These are phyloP conservation scores for Penicillium nucicola DNA, from an alignment of 495 filamentous ascomycete genomes.

Conservation along the genomic window DNA sequence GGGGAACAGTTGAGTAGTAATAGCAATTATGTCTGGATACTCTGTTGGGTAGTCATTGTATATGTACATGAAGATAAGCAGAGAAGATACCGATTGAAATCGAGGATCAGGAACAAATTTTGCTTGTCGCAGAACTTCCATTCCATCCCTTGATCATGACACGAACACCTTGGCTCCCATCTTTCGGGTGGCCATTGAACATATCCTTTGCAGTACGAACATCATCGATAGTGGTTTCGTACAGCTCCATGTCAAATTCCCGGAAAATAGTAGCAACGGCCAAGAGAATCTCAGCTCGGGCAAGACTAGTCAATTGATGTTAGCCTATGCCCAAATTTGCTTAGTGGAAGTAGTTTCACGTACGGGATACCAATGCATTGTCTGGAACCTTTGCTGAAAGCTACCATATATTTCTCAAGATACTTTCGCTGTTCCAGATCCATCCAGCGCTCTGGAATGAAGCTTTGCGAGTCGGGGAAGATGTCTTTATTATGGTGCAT, in stretches of 20 bases:
- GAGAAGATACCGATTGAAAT: too few species aligned
- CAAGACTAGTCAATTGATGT: constrained; percentile 21
- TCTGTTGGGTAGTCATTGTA: too few species aligned
- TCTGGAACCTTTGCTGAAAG: constrained; percentile 47
- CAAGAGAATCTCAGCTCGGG: constrained; percentile 33
- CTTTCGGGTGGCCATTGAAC: constrained; percentile 12
- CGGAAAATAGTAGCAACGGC: constrained; percentile 23
- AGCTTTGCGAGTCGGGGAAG: constrained; percentile 39
- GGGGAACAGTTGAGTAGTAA: too few species aligned
- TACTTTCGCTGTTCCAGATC: constrained; percentile 23
- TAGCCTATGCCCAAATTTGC: neutral
- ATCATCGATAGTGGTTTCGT: constrained; percentile 35
- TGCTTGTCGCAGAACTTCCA: neutral
- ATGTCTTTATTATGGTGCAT: constrained; percentile 39
- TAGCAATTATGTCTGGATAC: too few species aligned
- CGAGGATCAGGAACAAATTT: too few species aligned
- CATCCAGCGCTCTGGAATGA: constrained; percentile 45
- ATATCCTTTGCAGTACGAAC: constrained; percentile 20
- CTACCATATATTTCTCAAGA: constrained; percentile 44
- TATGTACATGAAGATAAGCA: too few species aligned
- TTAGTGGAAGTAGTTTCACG: neutral
- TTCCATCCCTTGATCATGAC: constrained; percentile 3
- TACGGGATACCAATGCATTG: constrained; percentile 51
- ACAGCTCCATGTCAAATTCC: constrained; percentile 32
- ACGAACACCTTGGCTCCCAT: constrained; percentile 10